Percentiles rank a stretch among this genome's conserved stretches.
Evolutionary conservation across 176 grass and related monocot species (phyloP).

Genomic region (Sorghum bicolor): Sorghum_bicolor_NCBIv3 NC_012871.2:65410001-65410500

Average conservation of each 20-base stretch:
- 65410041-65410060: conserved; percentile 83
- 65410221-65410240: conserved; percentile 11
- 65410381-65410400: conserved; percentile 61
- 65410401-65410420: conserved; percentile 81
- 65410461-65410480: conserved; percentile 97
- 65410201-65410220: conserved; percentile 93
- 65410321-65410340: conserved; percentile 64
- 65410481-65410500: conserved; percentile 37
- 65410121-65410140: conserved; percentile 48
- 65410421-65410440: conserved; percentile 99
- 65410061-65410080: conserved; percentile 66
- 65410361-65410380: conserved; percentile 43
- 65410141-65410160: conserved; percentile 62
- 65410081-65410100: conserved; percentile 69
- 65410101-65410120: conserved; percentile 60
- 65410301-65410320: conserved; percentile 77
- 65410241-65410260: conserved; percentile 5
- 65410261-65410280: conserved; percentile 3
- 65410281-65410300: conserved; percentile 81
- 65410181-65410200: conserved; percentile 90
- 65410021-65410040: conserved; percentile 16
- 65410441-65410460: conserved; percentile 96
- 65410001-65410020: conserved; percentile 19
- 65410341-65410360: conserved; percentile 39
- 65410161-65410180: conserved; percentile 91